Percentiles rank a stretch among this genome's conserved stretches.
phyloP scores from a whole-genome alignment of 768 basidiomycete genomes.

The Mycena sanguinolenta region DNA sequence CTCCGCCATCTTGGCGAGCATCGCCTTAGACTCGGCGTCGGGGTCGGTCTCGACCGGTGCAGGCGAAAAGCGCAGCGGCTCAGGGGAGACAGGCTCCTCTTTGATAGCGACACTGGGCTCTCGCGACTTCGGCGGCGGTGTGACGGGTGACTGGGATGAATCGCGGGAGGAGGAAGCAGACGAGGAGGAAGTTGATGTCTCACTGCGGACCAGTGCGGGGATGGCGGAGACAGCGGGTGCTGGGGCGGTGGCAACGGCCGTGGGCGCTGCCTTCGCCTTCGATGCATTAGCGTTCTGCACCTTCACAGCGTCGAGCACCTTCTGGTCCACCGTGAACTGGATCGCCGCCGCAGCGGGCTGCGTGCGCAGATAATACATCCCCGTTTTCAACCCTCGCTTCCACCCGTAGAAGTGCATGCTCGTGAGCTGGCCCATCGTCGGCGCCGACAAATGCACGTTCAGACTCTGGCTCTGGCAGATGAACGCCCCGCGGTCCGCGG shows the following conservation, averaged over 20 bases:
- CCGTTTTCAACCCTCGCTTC: conserved; percentile 89
- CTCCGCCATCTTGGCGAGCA: conserved; percentile 67
- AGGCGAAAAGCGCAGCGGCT: conserved; percentile 28
- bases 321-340: conserved; percentile 81
- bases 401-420: conserved; percentile 90
- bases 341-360: conserved; percentile 84
- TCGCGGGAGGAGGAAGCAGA: conserved; percentile 38
- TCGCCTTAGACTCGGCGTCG: conserved; percentile 65
- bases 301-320: conserved; percentile 76
- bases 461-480: conserved; percentile 87
- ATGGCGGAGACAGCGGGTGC: conserved; percentile 38
- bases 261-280: conserved; percentile 37
- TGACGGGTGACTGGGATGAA: conserved; percentile 26
- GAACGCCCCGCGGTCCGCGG: conserved; percentile 87
- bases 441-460: conserved; percentile 82
- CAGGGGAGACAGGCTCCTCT: conserved; percentile 43
- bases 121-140: conserved; percentile 31
- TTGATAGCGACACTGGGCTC: conserved; percentile 40
- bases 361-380: conserved; percentile 87
- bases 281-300: conserved; percentile 55
- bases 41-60: conserved; percentile 47
- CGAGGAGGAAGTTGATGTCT: conserved; percentile 48
- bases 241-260: conserved; percentile 39
- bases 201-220: conserved; percentile 42
- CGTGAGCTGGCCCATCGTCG: conserved; percentile 80